Conservation (phyloP, 2,329 filamentous ascomycete genomes). For the Arthrobotrys sinensis region DNA sequence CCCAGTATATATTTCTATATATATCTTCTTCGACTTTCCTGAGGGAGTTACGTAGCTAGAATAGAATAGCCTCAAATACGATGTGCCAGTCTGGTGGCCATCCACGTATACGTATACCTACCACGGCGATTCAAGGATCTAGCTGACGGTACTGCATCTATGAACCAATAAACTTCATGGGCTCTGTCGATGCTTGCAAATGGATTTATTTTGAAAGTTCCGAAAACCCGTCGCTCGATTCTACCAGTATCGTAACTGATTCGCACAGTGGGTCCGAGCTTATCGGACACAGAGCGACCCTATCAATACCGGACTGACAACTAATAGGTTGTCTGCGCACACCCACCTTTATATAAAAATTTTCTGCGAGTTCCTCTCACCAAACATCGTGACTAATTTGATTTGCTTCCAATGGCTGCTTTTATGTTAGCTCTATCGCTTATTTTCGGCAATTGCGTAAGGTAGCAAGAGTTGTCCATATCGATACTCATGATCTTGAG, state of each 20-base stretch:
- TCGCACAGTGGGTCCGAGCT: conserved; percentile 25
- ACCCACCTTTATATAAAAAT: conserved; percentile 52
- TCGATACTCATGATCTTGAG: conserved; percentile 45
- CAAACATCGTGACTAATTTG: conserved; percentile 54
- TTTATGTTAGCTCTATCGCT: conserved; percentile 57
- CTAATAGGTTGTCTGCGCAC: conserved; percentile 20
- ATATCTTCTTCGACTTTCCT: neutral
- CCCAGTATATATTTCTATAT: neutral
- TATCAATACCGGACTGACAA: conserved; percentile 36
- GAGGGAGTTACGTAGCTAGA: neutral
- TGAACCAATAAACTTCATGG: neutral
- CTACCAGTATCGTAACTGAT: neutral
- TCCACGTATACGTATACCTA: neutral
- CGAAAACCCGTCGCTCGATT: neutral
- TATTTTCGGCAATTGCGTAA: conserved; percentile 62
- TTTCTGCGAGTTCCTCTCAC: conserved; percentile 49
- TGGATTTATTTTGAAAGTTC: neutral
- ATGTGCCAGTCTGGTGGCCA: too few species aligned
- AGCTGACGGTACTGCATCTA: conserved; percentile 10
- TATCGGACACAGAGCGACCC: conserved; percentile 43
- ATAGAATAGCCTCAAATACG: too few species aligned
- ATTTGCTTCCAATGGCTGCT: conserved; percentile 45
- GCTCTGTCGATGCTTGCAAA: conserved; percentile 1
- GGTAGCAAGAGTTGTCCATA: conserved; percentile 38
- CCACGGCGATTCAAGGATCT: conserved; percentile 12